phyloP scores from a whole-genome alignment of 2,329 filamentous ascomycete species.

The Rhynchosporium agropyri region DNA sequence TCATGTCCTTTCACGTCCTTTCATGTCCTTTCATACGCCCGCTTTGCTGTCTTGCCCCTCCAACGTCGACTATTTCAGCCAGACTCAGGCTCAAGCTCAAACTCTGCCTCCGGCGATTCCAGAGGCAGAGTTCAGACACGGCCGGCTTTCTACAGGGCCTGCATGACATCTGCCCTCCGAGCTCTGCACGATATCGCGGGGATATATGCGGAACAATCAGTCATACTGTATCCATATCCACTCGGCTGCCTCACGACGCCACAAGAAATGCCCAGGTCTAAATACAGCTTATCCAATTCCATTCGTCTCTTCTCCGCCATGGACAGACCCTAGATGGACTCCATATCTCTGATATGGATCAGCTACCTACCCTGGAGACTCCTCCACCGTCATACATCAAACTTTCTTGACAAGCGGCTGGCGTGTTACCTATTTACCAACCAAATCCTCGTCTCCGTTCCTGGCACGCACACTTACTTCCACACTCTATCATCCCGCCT shows the following conservation, averaged over 20 bases:
- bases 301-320: constrained; percentile 5
- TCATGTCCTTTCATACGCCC: constrained; percentile 11
- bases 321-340: constrained; percentile 9
- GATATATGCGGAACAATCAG: background rate
- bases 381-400: constrained; percentile 22
- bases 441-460: constrained; percentile 32
- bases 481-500: constrained; percentile 27
- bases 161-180: constrained; percentile 15
- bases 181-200: constrained; percentile 22
- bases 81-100: constrained; percentile 16
- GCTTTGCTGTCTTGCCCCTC: background rate
- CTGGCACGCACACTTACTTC: constrained; percentile 31
- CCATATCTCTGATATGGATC: constrained; percentile 21
- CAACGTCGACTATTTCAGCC: too few species aligned
- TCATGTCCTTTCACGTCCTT: constrained; percentile 5
- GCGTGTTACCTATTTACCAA: constrained; percentile 30
- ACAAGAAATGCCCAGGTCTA: constrained; percentile 23
- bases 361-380: background rate
- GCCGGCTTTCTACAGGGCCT: constrained; percentile 10
- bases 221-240: background rate
- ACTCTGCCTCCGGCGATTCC: constrained; percentile 32
- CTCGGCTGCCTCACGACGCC: constrained; percentile 24
- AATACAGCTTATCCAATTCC: constrained; percentile 6
- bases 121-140: constrained; percentile 27
- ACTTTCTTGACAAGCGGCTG: constrained; percentile 29